These are phyloP conservation scores for Paralagenidium karlingii DNA, from an alignment of 352 stramenopile genomes.

Conservation along the genomic window DNA sequence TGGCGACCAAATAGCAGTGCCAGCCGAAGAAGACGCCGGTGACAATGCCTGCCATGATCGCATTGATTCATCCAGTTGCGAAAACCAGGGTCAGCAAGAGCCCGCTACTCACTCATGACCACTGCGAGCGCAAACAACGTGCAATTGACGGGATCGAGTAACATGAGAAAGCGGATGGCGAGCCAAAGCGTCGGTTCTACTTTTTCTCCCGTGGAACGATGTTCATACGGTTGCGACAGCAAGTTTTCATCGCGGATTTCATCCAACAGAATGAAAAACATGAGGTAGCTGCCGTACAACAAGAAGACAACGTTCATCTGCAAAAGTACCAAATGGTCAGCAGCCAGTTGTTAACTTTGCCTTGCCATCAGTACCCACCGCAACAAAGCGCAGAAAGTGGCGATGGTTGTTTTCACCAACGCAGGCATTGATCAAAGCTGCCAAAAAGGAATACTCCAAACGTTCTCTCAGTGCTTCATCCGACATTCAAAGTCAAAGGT, in stretches of 20 bases:
- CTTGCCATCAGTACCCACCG: constrained; percentile 9
- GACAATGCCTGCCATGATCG: constrained; percentile 12
- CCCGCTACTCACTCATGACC: constrained; percentile 35
- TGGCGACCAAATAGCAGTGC: constrained; percentile 33
- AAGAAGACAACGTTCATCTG: constrained; percentile 39
- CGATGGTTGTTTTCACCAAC: constrained; percentile 50
- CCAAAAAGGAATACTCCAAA: too few species aligned
- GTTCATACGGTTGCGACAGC: background rate
- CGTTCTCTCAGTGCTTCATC: too few species aligned
- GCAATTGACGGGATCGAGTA: constrained; percentile 19
- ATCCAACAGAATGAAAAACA: constrained; percentile 25
- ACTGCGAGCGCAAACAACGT: constrained; percentile 30
- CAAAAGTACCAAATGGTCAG: background rate
- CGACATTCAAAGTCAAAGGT: too few species aligned
- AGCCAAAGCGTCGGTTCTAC: too few species aligned
- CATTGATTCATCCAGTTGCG: background rate
- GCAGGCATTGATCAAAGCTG: constrained; percentile 60
- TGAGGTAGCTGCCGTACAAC: constrained; percentile 32
- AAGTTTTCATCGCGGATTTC: constrained; percentile 9
- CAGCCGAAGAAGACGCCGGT: constrained; percentile 34
- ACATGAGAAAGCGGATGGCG: constrained; percentile 32
- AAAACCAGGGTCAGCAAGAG: background rate
- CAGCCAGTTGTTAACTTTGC: background rate
- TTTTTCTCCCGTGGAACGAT: background rate
- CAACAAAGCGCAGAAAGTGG: constrained; percentile 36